Evolutionary conservation across 73 alveolate species (phyloP).

Genomic region (Paramecium octaurelia): DNA sequence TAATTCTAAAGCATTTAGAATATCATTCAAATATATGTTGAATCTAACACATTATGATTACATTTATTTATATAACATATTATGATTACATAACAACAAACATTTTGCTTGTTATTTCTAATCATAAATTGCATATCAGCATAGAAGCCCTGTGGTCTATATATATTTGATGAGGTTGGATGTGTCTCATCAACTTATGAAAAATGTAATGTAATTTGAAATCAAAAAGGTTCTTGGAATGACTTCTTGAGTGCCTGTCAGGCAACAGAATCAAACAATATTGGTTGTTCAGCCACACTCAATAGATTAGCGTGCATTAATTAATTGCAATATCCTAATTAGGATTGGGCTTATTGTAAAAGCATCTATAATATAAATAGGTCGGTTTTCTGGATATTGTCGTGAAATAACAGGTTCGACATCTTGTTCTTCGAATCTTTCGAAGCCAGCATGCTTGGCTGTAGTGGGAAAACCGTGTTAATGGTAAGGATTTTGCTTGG

Average conservation of each 20-base stretch:
- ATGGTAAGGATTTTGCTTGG: neutral
- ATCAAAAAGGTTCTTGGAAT: neutral
- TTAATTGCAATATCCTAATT: neutral
- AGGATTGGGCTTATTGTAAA: constrained; percentile 25
- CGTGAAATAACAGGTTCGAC: neutral
- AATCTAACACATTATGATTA: too few species aligned
- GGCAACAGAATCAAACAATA: neutral
- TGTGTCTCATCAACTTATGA: neutral
- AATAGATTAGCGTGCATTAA: neutral
- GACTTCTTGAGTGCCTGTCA: neutral
- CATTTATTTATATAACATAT: neutral
- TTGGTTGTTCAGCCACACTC: neutral
- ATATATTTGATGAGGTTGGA: neutral
- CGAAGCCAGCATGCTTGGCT: neutral
- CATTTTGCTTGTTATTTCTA: neutral
- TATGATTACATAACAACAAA: neutral
- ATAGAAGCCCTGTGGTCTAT: neutral
- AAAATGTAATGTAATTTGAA: neutral
- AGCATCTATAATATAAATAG: neutral
- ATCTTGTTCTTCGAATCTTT: neutral
- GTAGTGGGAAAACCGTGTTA: neutral
- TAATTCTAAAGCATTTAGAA: neutral
- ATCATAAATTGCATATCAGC: neutral
- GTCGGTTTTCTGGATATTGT: constrained; percentile 4
- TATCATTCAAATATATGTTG: neutral